phyloP scores from a whole-genome alignment of 495 filamentous ascomycete genomes.

The Pseudevernia furfuracea region DNA sequence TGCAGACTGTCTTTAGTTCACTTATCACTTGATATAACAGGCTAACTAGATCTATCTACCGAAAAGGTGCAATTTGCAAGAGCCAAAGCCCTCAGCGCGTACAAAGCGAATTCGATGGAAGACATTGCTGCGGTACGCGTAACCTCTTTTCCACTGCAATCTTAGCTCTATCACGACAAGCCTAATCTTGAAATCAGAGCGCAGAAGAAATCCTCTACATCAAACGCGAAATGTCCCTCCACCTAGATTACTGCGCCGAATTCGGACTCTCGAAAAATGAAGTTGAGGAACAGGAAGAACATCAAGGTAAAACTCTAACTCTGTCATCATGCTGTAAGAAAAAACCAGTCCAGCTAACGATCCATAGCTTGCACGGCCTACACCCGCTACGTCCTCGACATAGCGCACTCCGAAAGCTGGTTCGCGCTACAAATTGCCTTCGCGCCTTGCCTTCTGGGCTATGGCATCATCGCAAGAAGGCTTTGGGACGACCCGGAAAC shows the following conservation, averaged over 20 bases:
- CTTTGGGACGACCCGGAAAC: conserved; percentile 50
- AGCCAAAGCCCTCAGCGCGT: background rate
- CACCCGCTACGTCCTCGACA: conserved; percentile 74
- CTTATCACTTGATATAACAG: background rate
- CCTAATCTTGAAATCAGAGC: conserved; percentile 38
- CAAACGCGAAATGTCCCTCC: conserved; percentile 68
- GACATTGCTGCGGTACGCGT: background rate
- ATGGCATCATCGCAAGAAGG: conserved; percentile 45
- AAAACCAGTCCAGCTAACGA: conserved; percentile 45
- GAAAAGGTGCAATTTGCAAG: background rate
- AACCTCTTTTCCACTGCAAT: background rate
- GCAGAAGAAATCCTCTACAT: conserved; percentile 67
- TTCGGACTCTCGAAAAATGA: conserved; percentile 73
- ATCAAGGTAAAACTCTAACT: background rate
- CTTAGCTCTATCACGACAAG: background rate
- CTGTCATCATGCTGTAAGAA: background rate
- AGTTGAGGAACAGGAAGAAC: conserved; percentile 66
- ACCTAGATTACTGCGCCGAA: conserved; percentile 67
- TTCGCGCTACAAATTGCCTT: conserved; percentile 74
- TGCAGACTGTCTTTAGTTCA: background rate
- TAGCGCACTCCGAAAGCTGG: conserved; percentile 80
- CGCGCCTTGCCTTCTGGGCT: conserved; percentile 80
- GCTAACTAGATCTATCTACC: background rate
- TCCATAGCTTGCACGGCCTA: conserved; percentile 40
- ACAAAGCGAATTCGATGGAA: background rate